A percentile compares a stretch with the other conserved stretches of the same genome.
Evolutionary conservation across 140 eudicot genomes (phyloP).

Genomic region (Erigeron philadelphicus): DNA sequence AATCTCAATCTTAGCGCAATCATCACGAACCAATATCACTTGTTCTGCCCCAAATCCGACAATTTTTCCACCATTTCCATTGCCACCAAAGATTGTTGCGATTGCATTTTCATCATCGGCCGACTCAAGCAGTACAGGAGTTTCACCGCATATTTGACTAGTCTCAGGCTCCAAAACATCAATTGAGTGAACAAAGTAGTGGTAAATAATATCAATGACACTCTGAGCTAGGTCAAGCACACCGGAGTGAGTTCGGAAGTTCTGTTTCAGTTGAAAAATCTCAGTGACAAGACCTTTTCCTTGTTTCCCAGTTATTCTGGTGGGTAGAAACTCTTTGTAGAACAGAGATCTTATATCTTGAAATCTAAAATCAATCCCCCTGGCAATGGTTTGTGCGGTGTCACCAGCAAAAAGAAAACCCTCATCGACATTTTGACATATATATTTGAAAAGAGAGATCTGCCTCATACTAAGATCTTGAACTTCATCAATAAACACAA

Average conservation of each 20-base stretch:
- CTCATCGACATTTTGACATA: constrained; percentile 65
- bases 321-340: constrained; percentile 48
- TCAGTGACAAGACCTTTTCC: constrained; percentile 53
- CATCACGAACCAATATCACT: constrained; percentile 77
- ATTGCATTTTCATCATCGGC: constrained; percentile 55
- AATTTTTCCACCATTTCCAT: constrained; percentile 29
- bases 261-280: constrained; percentile 38
- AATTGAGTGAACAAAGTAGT: constrained; percentile 52
- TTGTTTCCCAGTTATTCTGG: constrained; percentile 25
- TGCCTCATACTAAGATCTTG: constrained; percentile 73
- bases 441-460: constrained; percentile 54
- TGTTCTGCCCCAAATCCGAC: constrained; percentile 82
- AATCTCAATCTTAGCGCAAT: constrained; percentile 39
- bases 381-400: constrained; percentile 78
- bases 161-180: constrained; percentile 62
- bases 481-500: constrained; percentile 73
- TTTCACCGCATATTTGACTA: constrained; percentile 65
- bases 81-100: constrained; percentile 51
- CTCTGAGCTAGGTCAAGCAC: constrained; percentile 69
- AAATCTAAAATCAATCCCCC: constrained; percentile 74
- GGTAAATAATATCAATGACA: constrained; percentile 52
- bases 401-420: constrained; percentile 76
- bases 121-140: constrained; percentile 56
- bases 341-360: constrained; percentile 61
- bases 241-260: constrained; percentile 76